Evolutionary conservation across 305 asterid species (phyloP), one percentile per base, ranked within the genome.

Genomic region (Nicotiana rustica): DNA sequence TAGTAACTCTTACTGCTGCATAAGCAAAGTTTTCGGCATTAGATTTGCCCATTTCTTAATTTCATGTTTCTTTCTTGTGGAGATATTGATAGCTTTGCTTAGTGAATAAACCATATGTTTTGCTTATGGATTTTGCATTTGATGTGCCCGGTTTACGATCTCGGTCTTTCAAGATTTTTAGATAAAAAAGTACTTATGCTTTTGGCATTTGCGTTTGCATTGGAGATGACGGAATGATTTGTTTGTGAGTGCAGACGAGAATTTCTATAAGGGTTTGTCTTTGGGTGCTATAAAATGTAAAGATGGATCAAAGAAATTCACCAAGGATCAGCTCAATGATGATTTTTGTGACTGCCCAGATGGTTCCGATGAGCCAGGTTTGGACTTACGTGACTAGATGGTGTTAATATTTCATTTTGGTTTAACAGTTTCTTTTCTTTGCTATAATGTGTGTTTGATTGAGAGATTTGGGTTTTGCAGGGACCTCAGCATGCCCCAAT

Each of bases 281-380:
- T 81, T 90, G 36, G 88, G 87, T 38, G 84, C 92, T 85, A 85
- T 94, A 71, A 93, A 90, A 85, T 96, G 99, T 84, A 94, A 89
- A 85, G 99, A 96, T 73, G 99, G 99, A 88, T 92, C 97, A 9
- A 88, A 85, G 83, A 87, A 79, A 82, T 90, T 96, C 87, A 86
- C 83, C 81, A 89, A 86, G 84, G 89, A 93, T 71, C 97, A 92
- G 90, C 84, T 96, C 83, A 96, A 96, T 81, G 99, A 96, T 87
- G 98, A 96, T 80, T 96, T 92, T 89, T 96, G 99, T 49, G 99
- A 96, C 86, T 96, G 98, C 83, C 92, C 88, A n/a, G 99, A 96
- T 89, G 99, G 97, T 85, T 91, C 99, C 21, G 99, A 96, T 82
- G 99, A 94, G 89, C 98, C 99, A 19, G 99, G 99, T 95, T 61